A percentile compares a stretch with the other conserved stretches of the same genome.
phyloP scores from a whole-genome alignment of 257 asterid species.

The Orobanche coerulescens region DNA sequence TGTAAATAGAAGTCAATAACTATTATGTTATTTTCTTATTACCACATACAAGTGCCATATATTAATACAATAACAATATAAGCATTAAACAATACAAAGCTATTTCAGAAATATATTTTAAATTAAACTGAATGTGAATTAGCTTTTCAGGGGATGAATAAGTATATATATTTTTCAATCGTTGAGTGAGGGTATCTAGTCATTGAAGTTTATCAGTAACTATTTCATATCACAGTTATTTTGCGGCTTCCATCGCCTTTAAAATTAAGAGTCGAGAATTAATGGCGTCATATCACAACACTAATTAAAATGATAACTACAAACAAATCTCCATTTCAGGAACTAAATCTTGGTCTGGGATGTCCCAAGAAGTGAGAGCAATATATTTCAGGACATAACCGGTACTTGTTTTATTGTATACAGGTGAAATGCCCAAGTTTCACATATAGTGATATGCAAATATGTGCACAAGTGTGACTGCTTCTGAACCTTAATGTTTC shows the following conservation, averaged over 20 bases:
- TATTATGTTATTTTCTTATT: neutral
- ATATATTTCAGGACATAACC: neutral
- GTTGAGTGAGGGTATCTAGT: too few relatives aligned
- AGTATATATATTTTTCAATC: too few relatives aligned
- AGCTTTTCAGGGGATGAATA: too few relatives aligned
- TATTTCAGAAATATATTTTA: too few relatives aligned
- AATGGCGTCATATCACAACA: neutral
- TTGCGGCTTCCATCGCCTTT: neutral
- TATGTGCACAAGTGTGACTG: neutral
- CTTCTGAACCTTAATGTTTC: neutral
- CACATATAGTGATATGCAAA: neutral
- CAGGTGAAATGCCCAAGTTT: neutral
- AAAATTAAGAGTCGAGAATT: neutral
- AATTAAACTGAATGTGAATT: too few relatives aligned
- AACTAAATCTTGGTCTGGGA: neutral
- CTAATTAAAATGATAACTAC: neutral
- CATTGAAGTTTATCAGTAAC: too few relatives aligned
- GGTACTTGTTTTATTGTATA: neutral
- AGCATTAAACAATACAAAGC: neutral
- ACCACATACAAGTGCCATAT: neutral
- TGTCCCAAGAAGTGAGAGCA: neutral
- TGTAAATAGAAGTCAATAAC: neutral
- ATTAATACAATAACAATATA: neutral
- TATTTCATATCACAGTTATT: too few relatives aligned
- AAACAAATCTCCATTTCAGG: neutral